Conservation (phyloP, 331 rosid genomes). For the Quercus phellos region DNA sequence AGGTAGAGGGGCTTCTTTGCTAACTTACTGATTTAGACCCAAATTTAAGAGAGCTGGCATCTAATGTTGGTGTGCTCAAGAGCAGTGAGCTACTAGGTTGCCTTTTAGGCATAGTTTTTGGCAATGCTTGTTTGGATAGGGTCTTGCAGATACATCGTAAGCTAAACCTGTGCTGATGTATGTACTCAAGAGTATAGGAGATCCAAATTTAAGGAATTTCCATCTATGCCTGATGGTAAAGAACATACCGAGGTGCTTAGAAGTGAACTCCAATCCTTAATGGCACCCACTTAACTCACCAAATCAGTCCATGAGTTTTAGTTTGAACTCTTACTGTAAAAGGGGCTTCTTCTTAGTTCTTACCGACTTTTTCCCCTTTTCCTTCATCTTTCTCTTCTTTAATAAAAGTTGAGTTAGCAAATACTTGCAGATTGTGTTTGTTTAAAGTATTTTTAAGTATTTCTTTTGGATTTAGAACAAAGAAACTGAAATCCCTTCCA, state of each 20-base stretch:
- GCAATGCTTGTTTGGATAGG: too few species aligned
- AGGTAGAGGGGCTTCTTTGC: conserved; percentile 5
- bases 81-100: conserved; percentile 13
- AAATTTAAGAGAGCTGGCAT: not conserved
- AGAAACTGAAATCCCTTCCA: not conserved
- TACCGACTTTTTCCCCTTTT: too few species aligned
- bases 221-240: not conserved
- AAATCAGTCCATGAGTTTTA: not conserved
- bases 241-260: not conserved
- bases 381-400: too few species aligned
- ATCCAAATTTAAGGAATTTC: not conserved
- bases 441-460: not conserved
- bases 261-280: not conserved
- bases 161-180: too few species aligned
- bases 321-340: too few species aligned
- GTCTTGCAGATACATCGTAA: too few species aligned
- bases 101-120: conserved; percentile 1
- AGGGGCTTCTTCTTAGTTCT: too few species aligned
- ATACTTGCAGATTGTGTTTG: too few species aligned
- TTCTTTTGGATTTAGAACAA: not conserved
- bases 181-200: not conserved
- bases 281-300: not conserved
- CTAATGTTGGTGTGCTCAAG: not conserved
- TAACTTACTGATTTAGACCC: not conserved
- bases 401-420: too few species aligned